phyloP scores from a whole-genome alignment of 2,329 filamentous ascomycete genomes.

The Sclerotinia spermophila region DNA sequence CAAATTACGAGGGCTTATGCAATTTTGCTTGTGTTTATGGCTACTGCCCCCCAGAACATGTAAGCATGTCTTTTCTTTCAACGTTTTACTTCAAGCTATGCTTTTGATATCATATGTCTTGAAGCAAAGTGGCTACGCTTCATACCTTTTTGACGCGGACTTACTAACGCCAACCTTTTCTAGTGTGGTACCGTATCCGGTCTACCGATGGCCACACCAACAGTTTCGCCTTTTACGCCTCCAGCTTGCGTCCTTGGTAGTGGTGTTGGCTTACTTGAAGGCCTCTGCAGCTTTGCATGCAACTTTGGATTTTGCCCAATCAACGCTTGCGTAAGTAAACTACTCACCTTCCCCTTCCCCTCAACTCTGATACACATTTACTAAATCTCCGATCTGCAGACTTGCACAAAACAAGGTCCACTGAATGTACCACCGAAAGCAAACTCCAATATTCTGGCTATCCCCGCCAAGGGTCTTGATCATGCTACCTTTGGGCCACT shows the following conservation, averaged over 20 bases:
- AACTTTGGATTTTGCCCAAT: constrained; percentile 10
- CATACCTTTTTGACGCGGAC: not conserved
- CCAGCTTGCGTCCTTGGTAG: not conserved
- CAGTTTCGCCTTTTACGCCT: constrained; percentile 1
- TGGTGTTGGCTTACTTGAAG: not conserved
- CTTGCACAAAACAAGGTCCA: not conserved
- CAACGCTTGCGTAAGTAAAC: not conserved
- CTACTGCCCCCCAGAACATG: constrained; percentile 5
- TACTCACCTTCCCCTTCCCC: not conserved
- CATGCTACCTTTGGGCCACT: not conserved
- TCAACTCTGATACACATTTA: not conserved
- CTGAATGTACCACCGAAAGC: not conserved
- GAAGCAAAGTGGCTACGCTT: not conserved
- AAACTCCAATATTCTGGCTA: not conserved
- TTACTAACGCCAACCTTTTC: not conserved
- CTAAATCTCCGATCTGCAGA: not conserved
- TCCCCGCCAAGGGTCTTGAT: not conserved
- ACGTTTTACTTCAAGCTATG: not conserved
- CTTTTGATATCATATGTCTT: not conserved
- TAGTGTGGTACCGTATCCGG: not conserved
- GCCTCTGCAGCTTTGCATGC: constrained; percentile 4
- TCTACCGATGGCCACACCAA: constrained; percentile 2
- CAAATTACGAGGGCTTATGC: not conserved
- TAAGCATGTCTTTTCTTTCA: not conserved
- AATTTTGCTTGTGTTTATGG: constrained; percentile 7